Percentiles rank a stretch among this genome's conserved stretches.
Evolutionary conservation across 2,329 filamentous ascomycete species (phyloP).

Genomic region (Boeremia lycopersici): DNA sequence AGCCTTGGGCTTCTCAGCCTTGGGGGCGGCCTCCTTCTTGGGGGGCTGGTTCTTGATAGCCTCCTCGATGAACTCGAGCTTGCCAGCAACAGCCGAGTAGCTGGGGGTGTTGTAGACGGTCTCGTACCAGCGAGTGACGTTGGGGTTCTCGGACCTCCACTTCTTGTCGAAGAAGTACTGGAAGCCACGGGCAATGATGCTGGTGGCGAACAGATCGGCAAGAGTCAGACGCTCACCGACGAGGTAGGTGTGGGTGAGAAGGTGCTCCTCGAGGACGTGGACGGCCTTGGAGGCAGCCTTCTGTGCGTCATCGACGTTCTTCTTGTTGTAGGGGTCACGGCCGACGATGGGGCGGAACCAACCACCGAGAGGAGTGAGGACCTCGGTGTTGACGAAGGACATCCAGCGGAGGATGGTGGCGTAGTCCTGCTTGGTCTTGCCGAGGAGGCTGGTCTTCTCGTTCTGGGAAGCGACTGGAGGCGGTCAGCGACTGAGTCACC

Average conservation of each 20-base stretch:
- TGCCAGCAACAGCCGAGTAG: conserved; percentile 79
- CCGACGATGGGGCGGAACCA: conserved; percentile 91
- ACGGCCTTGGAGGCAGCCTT: conserved; percentile 73
- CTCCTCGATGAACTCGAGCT: conserved; percentile 81
- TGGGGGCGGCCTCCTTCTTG: conserved; percentile 69
- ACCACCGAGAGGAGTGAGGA: conserved; percentile 72
- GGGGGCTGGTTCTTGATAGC: conserved; percentile 74
- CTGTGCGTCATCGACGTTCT: conserved; percentile 80
- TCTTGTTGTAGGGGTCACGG: conserved; percentile 93
- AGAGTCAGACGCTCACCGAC: conserved; percentile 97
- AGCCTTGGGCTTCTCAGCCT: conserved; percentile 75
- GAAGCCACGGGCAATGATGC: conserved; percentile 85
- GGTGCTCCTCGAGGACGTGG: conserved; percentile 80
- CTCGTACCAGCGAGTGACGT: conserved; percentile 90
- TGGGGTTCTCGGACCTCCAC: conserved; percentile 83
- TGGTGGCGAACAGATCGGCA: conserved; percentile 85
- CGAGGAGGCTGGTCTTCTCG: conserved; percentile 98
- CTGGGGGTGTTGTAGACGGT: conserved; percentile 92
- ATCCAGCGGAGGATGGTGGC: conserved; percentile 98
- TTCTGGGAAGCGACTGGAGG: conserved; percentile 92
- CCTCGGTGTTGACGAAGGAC: conserved; percentile 92
- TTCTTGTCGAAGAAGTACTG: conserved; percentile 92
- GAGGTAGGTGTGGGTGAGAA: conserved; percentile 92
- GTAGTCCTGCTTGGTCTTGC: conserved; percentile 99
- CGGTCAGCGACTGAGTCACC: conserved; percentile 40